Base-by-base conservation (phyloP, 768 basidiomycete genomes). In the Amanita rubescens region DNA sequence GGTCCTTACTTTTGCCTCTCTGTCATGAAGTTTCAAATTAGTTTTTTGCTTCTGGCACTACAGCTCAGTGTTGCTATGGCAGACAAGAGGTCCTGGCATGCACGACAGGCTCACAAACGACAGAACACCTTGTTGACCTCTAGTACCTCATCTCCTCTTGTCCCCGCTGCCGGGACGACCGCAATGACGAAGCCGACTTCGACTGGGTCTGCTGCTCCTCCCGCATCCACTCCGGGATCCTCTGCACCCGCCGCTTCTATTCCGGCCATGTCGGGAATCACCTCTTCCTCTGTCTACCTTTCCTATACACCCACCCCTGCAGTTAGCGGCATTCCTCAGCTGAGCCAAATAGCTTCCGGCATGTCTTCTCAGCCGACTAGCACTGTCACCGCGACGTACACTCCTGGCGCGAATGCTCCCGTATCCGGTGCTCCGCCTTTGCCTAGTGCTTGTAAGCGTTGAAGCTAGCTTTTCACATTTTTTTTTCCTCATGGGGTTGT, bases 391-490 rank as follows among this genome's bases (percentile, higher is more conserved):
- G 20, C 54, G 11, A 49, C 47, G 5, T 55, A 27, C 30, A 42
- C 57, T 6, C 47, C 55, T 38, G 89, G 89, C 1, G 78, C 82
- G 25, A 72, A 73, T 0, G 77, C 84, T 2, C 80, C 85, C 1
- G 70, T 86, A 38, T 60, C 78, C 30, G 85, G 85, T 55, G 91
- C 80, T 1, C 86, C 87, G 2, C 55, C 68, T 2, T 69, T 93
- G 9, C 91, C 91, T 0, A 71, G 77, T 0, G 64, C 75, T n/a
- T 82, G 87, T 87, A 65, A 55, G 77, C 2, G 17, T 17, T 27
- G 49, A 49, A 27, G n/a, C 19, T 34, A 43, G 19, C n/a, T 49
- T 24, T 30, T 9, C 12, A 32, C 22, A 12, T 17, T 30, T n/a
- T 45, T 45, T 12, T 22, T 30, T 20, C 1, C 37, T 37, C 5